Conservation (phyloP, 176 grass and related monocot genomes). For the Phoenix dactylifera region DNA sequence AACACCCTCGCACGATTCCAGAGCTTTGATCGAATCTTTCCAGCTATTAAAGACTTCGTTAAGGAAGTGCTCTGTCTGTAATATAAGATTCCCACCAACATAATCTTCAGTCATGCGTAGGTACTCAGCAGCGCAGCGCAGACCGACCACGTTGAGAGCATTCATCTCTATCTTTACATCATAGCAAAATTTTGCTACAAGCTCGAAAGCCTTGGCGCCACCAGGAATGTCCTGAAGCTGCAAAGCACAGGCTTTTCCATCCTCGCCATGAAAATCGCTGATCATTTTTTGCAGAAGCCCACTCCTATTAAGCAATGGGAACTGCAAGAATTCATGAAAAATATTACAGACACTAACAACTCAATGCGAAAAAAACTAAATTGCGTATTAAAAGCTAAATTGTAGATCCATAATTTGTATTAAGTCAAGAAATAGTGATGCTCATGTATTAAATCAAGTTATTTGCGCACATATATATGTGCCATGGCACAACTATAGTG, state of each 20-base stretch:
- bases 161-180: constrained; percentile 74
- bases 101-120: constrained; percentile 81
- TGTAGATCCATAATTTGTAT: no score
- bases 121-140: constrained; percentile 68
- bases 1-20: constrained; percentile 61
- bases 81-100: constrained; percentile 65
- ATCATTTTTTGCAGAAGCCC: constrained; percentile 63
- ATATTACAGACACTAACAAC: no score
- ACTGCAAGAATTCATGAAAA: constrained; percentile 28
- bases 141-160: constrained; percentile 55
- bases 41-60: constrained; percentile 46
- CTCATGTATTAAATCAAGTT: no score
- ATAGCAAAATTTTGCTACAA: constrained; percentile 74
- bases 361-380: no score
- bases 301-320: constrained; percentile 75
- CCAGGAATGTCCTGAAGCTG: constrained; percentile 72
- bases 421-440: no score
- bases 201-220: constrained; percentile 78
- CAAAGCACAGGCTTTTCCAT: constrained; percentile 48
- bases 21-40: constrained; percentile 78
- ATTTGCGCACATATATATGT: no score
- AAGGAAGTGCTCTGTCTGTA: constrained; percentile 66
- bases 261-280: constrained; percentile 30
- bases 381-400: no score
- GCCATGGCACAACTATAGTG: no score